Base-by-base conservation (phyloP, 2,329 filamentous ascomycete genomes). In the Lachnellula willkommii region DNA sequence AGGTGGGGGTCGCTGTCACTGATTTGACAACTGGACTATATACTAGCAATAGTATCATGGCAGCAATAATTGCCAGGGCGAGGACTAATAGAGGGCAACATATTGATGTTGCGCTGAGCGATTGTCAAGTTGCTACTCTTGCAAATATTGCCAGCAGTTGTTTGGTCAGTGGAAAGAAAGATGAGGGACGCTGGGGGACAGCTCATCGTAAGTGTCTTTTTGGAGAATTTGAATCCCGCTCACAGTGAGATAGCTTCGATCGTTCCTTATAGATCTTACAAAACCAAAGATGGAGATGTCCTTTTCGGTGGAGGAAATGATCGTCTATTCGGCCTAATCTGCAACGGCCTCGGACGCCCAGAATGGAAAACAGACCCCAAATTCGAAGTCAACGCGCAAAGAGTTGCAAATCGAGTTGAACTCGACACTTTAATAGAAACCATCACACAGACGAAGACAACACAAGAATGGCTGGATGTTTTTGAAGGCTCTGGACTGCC, bases 1-100 rank as follows among this genome's bases (percentile, higher is more conserved):
- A 99, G 74, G 94, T 99, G 2, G 94, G 94, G 17, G 94, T 99
- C 2, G 94, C 94, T 2, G 94, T 99, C 3, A 97, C 94, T 0
- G 94, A 99, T 72, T 75, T 99, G 50, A 97, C 94, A 0, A 97
- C 94, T 0, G 94, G 94, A 0, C 75, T 99, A 4, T 99, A 99
- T 73, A 94, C 93, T 1, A 92, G 88, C 65, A 97, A 97, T 72
- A 88, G 90, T 56, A 90, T 99, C 68, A 93, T 97, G 88, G 94
- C 94, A 0, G 91, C 93, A 1, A 77, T 99, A 17, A 76, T 97
- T n/a, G 81, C 82, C 0, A 81, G 93, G 9, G 83, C 75, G 3
- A 85, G 79, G 65, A 91, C 88, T 0, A 88, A 90, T 4, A 84
- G 80, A 65, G 94, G 94, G 0, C 94, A 97, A 73, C 90, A 96